These are phyloP conservation scores for Lactarius indigo DNA, from an alignment of 768 basidiomycete species.

Conservation along the genomic window DNA sequence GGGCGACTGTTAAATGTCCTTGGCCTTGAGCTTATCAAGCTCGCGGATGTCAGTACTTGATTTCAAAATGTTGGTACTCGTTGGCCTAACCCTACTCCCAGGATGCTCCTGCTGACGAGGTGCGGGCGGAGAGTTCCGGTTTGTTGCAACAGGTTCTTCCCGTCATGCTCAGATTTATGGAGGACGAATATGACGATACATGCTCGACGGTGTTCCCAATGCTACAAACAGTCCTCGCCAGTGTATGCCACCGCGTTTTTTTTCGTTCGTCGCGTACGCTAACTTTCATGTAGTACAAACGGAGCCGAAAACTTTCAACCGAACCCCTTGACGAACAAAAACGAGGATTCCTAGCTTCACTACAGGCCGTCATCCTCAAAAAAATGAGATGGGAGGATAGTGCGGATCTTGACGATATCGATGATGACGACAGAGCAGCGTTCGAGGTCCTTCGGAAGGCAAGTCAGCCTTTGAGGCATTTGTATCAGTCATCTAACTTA, in stretches of 20 bases:
- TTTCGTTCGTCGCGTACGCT: neutral
- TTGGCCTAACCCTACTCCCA: conserved; percentile 29
- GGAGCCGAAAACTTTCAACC: conserved; percentile 55
- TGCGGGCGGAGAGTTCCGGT: conserved; percentile 59
- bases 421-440: conserved; percentile 80
- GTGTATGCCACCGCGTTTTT: conserved; percentile 48
- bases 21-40: conserved; percentile 78
- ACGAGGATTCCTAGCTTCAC: conserved; percentile 70
- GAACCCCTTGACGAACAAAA: conserved; percentile 62
- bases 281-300: conserved; percentile 67
- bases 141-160: conserved; percentile 70
- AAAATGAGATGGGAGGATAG: conserved; percentile 92
- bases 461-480: conserved; percentile 24
- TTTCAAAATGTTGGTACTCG: conserved; percentile 13
- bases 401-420: conserved; percentile 74
- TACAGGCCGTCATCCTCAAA: conserved; percentile 73
- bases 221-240: conserved; percentile 66
- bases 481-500: conserved; percentile 6
- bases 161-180: conserved; percentile 82
- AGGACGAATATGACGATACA: conserved; percentile 88
- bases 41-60: conserved; percentile 62
- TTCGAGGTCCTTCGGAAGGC: conserved; percentile 89
- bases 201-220: conserved; percentile 81
- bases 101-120: conserved; percentile 57
- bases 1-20: conserved; percentile 79